Evolutionary conservation across 768 basidiomycete genomes (phyloP), one percentile per base, ranked within the genome.

Genomic region (Tremella fuciformis): DNA sequence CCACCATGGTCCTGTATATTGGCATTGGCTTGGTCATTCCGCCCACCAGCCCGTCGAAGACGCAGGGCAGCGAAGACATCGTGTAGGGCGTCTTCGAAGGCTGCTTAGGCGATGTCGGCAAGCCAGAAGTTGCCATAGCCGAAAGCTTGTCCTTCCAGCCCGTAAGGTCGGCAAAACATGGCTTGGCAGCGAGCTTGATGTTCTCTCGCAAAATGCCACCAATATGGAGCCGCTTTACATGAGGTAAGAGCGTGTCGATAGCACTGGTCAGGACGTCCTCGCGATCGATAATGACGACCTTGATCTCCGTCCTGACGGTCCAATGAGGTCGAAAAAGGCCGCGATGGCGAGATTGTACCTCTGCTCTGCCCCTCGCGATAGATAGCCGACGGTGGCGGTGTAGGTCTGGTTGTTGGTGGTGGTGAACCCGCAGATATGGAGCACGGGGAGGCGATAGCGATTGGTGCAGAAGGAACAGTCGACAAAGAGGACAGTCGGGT

Each of bases 401-500:
- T n/a, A n/a, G n/a, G n/a, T n/a, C n/a, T n/a, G n/a, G n/a, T n/a
- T n/a, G n/a, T 48, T 48, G 11, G 47, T 48, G 47, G 47, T 11
- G 11, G 47, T 48, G 47, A 48, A 22, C 11, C 47, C 47, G 13
- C 13, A 11, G 11, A 48, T 48, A 22, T 48, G 47, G 11, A 48
- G 21, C 47, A 48, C 21, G 11, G 47, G 47, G 11, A 48, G 11
- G 13, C 47, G 47, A 22, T 48, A 48, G 21, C 47, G 47, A 22
- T 13, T 48, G 11, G 21, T 48, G 13, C 21, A 11, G 21, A 48
- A 48, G n/a, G 47, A 13, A 48, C 47, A 48, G 47, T 48, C 47
- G 13, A 48, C 21, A 13, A 48, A 13, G 11, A 48, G 21, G 47
- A 48, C 47, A 48, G 47, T 48, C 21, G 47, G 47, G 21, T 48